Evolutionary conservation across 2,329 filamentous ascomycete species (phyloP), one percentile per base, ranked within the genome.

Genomic region (Emericellopsis atlantica): DNA sequence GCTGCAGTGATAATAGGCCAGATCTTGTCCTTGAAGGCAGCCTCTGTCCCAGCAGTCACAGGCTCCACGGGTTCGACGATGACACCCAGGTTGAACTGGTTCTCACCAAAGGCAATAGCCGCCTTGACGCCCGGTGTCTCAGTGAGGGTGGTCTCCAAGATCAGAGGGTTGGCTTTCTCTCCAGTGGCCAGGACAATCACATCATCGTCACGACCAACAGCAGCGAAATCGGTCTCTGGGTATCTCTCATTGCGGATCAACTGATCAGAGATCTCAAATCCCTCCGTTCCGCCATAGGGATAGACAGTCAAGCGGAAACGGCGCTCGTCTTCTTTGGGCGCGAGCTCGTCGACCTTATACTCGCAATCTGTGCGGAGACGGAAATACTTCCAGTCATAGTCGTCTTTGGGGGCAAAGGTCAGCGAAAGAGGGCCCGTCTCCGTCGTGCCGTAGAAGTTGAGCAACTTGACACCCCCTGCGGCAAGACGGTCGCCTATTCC

Each of bases 161-260:
- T 47, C 18, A 44, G 43, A 4, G 50, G 50, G 23, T 47, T 45
- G 9, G 44, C 49, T 40, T 54, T 54, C 32, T 54, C 51, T 12
- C 50, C 51, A 5, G 48, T 53, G 3, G 47, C 47, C 12, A 54
- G 44, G 10, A 51, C 47, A 15, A 54, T 51, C 6, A 54, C 43
- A 37, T 54, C 51, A 41, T 64, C 62, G 16, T 51, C 52, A 6
- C 62, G 49, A 1, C 61, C 61, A 7, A 59, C 42, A 4, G 23
- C 52, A 29, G 43, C 52, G 42, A 50, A 53, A 26, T 53, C 56
- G 32, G 40, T 46, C 11, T 46, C 44, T 23, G 46, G 48, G 12
- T 42, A 45, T n/a, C 44, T 32, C 2, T 54, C 52, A n/a, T 53
- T 56, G 6, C 44, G 44, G n/a, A 52, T 48, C 2, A 62, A 44